Conservation (phyloP, 2,329 filamentous ascomycete species). For the Metarhizium anisopliae region DNA sequence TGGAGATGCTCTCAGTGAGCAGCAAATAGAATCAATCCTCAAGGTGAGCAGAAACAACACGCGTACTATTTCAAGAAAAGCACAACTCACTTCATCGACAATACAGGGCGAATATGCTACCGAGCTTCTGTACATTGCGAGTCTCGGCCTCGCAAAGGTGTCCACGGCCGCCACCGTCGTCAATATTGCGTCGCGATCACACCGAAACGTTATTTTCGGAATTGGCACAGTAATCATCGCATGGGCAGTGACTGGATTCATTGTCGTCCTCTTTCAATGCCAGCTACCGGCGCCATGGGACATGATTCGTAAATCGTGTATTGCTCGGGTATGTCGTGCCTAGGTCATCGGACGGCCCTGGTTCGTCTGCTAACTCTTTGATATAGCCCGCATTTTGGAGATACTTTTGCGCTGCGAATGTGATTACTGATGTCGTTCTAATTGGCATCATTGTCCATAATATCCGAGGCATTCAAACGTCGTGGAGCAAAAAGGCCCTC, state of each 20-base stretch:
- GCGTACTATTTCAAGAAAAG: conserved; percentile 6
- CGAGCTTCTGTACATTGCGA: conserved; percentile 16
- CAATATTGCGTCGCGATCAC: conserved; percentile 15
- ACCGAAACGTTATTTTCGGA: conserved; percentile 12
- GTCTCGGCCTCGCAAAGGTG: conserved; percentile 17
- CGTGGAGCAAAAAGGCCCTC: conserved; percentile 16
- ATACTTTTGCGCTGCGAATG: conserved; percentile 19
- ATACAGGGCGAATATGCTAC: conserved; percentile 15
- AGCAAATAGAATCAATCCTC: conserved; percentile 6
- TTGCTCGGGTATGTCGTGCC: conserved; percentile 9
- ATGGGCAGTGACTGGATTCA: conserved; percentile 16
- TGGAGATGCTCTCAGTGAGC: not conserved
- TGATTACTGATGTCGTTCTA: conserved; percentile 18
- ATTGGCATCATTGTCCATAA: conserved; percentile 19
- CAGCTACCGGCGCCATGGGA: conserved; percentile 17
- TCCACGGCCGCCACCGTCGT: conserved; percentile 17
- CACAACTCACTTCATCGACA: not conserved
- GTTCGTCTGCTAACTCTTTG: conserved; percentile 12
- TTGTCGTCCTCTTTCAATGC: conserved; percentile 19
- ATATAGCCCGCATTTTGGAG: conserved; percentile 15
- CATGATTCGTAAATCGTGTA: conserved; percentile 12
- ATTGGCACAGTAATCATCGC: conserved; percentile 12
- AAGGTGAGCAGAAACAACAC: conserved; percentile 12
- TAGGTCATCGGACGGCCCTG: not conserved
- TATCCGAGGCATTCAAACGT: conserved; percentile 19